A percentile compares a stretch with the other conserved stretches of the same genome.
phyloP scores from a whole-genome alignment of 2,329 filamentous ascomycete genomes.

The Lomentospora prolificans region DNA sequence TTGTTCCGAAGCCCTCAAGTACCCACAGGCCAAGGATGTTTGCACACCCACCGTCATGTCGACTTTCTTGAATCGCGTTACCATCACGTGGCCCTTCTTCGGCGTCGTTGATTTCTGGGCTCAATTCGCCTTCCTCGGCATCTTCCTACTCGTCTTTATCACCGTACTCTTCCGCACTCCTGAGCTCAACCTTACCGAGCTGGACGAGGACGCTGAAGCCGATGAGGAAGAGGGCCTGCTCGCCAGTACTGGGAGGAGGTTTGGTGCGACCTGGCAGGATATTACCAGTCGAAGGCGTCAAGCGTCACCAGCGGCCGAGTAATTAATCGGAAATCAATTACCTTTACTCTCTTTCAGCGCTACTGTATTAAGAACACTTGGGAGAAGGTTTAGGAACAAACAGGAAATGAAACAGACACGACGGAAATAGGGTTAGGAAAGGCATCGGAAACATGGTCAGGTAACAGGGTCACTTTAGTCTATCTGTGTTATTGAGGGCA shows the following conservation, averaged over 20 bases:
- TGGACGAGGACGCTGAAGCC: constrained; percentile 82
- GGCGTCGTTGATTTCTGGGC: constrained; percentile 92
- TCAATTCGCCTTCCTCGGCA: constrained; percentile 78
- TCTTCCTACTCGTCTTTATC: constrained; percentile 75
- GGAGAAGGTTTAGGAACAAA: neutral
- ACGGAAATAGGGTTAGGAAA: neutral
- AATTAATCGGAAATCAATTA: too few relatives aligned
- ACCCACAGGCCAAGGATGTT: constrained; percentile 62
- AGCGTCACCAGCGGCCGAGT: neutral
- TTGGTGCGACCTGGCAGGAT: constrained; percentile 83
- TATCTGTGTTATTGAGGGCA: too few relatives aligned
- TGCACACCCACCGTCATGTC: constrained; percentile 89
- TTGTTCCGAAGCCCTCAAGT: constrained; percentile 68
- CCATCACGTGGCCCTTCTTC: constrained; percentile 91
- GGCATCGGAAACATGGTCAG: too few relatives aligned
- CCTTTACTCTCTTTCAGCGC: too few relatives aligned
- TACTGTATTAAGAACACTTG: neutral
- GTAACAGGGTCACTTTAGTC: too few relatives aligned
- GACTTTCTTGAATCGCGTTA: constrained; percentile 86
- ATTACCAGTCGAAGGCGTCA: constrained; percentile 48
- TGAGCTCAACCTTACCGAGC: constrained; percentile 60
- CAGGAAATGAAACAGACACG: neutral
- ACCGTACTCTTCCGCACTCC: constrained; percentile 74
- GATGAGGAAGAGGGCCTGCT: constrained; percentile 91
- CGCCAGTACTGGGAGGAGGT: constrained; percentile 69